These are phyloP conservation scores for Globisporangium sylvaticum DNA, from an alignment of 352 stramenopile species.

Conservation along the genomic window DNA sequence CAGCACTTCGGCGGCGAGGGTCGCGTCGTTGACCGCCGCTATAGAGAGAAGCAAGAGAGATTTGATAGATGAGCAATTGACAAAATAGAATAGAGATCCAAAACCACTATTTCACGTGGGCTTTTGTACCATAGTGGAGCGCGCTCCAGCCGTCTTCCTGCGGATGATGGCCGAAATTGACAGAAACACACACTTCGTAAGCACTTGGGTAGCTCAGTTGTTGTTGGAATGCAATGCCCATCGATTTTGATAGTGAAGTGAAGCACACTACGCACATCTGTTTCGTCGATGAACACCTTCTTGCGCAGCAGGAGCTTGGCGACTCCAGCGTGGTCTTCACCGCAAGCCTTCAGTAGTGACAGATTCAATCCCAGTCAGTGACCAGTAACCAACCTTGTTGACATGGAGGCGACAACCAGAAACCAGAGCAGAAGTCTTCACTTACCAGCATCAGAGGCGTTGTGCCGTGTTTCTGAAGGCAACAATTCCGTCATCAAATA, in stretches of 20 bases:
- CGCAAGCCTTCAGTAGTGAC: slow-evolving; percentile 41
- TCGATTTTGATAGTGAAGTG: no score
- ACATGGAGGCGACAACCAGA: no score
- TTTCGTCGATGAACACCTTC: slow-evolving; percentile 78
- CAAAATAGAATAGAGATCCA: slow-evolving; percentile 21
- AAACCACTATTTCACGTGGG: not conserved
- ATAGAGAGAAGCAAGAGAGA: slow-evolving; percentile 4
- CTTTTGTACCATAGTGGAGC: slow-evolving; percentile 64
- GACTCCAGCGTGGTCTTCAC: slow-evolving; percentile 58
- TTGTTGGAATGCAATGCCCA: not conserved
- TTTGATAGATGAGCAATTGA: slow-evolving; percentile 3
- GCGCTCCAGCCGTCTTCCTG: slow-evolving; percentile 75
- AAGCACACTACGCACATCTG: slow-evolving; percentile 35
- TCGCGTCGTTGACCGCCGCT: slow-evolving; percentile 66
- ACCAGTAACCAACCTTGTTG: not conserved
- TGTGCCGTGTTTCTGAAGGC: slow-evolving; percentile 60
- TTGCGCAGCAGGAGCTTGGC: slow-evolving; percentile 60
- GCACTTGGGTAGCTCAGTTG: not conserved
- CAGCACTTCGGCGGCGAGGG: slow-evolving; percentile 63
- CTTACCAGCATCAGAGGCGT: slow-evolving; percentile 74
- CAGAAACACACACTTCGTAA: not conserved
- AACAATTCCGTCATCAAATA: not conserved
- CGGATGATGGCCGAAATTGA: not conserved
- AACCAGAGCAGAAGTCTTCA: not conserved
- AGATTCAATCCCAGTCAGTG: not conserved